Evolutionary conservation across 371 early-diverging fungal genomes (phyloP), one percentile per base, ranked within the genome.

Genomic region (Mucor mucedo): DNA sequence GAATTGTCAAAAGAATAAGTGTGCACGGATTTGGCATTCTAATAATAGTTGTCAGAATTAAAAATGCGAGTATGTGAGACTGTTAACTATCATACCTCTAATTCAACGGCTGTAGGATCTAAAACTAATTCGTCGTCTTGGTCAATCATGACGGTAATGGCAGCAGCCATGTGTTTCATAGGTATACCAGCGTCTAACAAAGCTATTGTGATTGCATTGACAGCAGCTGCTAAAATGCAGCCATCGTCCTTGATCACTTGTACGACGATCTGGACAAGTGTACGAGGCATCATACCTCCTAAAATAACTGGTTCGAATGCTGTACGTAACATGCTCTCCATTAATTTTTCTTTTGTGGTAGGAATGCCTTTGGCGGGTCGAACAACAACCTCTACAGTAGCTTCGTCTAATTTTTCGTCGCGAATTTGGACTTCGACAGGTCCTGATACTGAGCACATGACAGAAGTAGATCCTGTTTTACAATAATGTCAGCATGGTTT

Each of bases 121-220:
- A 95, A 72, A 2, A 94, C 55, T 30, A 94, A 68, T 4, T 70
- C 63, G 33, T 88, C 87, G 10, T 79, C 75, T 7, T 64, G 60
- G 42, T 84, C 78, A n/a, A 94, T 75, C 52, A 86, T 86, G 58
- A 89, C 91, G 3, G 91, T 84, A 5, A 92, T 87, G 5, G 93
- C 83, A 10, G 89, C 90, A 2, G 87, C 78, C 64, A 93, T 84
- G 9, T 82, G 74, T 48, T 84, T 89, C 66, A 97, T 68, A 11
- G 97, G 93, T n/a, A 97, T 82, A 35, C 95, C 97, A 9, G 97
- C 96, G 71, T 97, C 94, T 55, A 97, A 60, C 29, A 98, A 83
- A 0, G 97, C 96, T 65, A 97, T 63, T 7, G 89, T 77, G 0
- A 89, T 85, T 0, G 95, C 95, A 68, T 96, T 97, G 40, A 95